Evolutionary conservation across 139 green algal species (phyloP), one percentile per base, ranked within the genome.

Genomic region (Chlorella sp.): DNA sequence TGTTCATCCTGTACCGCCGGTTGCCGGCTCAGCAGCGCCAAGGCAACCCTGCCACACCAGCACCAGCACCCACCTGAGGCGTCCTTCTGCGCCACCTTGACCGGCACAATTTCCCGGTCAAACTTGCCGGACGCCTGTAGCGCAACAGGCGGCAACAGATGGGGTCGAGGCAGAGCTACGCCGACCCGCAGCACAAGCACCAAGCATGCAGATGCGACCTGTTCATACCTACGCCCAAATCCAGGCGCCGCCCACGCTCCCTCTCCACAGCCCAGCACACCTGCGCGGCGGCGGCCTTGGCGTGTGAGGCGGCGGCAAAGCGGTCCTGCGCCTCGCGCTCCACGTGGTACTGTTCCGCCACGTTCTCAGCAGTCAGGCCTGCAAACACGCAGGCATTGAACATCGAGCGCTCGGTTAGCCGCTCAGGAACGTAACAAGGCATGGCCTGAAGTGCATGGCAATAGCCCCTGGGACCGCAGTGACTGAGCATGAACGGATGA

Each of bases 281-380:
- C 24, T 90, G 87, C 17, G 96, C 97, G 16, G 93, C 92, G 1
- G 94, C 95, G 2, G 67, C 67, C 36, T 41, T 46, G 67, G 67
- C 86, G 91, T 99, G 97, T 1, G 89, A 96, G 7, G 44, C 76
- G 1, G 92, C 93, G 9, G 93, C 91, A 81, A 96, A 95, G 32
- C 87, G 84, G 87, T 99, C 97, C 93, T 99, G 96, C 48, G 72
- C 60, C 68, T 89, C 84, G n/a, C 91, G 90, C 32, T 87, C 68
- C 48, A 99, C 88, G 75, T 92, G 90, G 74, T 94, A 99, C 69
- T 92, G 90, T 44, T 92, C 94, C 1, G 97, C 96, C 81, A 99
- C 97, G 82, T 99, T 99, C 91, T 99, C 97, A 41, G 93, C 97
- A 41, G 97, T 99, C 46, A 99, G 87, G 32, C 97, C 78, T 84